A percentile compares a stretch with the other conserved stretches of the same genome.
These are phyloP conservation scores for Ambrosiella cleistominuta DNA, from an alignment of 2,329 filamentous ascomycete genomes.

Conservation along the genomic window DNA sequence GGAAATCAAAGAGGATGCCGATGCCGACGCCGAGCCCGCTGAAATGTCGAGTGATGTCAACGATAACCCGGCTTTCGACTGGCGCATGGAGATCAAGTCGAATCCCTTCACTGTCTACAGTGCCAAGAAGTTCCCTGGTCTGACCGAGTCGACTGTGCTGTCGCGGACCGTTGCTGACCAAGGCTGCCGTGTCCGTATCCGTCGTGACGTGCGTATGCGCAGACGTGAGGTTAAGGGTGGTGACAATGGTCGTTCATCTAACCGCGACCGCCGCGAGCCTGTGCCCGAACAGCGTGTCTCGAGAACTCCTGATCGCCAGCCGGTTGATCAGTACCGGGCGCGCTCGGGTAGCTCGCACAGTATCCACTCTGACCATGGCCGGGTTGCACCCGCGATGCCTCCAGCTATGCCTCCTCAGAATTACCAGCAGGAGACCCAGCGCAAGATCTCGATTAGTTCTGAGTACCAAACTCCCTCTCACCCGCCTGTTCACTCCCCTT, in stretches of 20 bases:
- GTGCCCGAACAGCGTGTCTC: constrained; percentile 21
- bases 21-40: constrained; percentile 43
- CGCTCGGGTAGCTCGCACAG: constrained; percentile 45
- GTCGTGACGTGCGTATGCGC: constrained; percentile 84
- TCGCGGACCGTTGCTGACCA: constrained; percentile 90
- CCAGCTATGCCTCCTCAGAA: background rate
- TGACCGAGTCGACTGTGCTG: constrained; percentile 73
- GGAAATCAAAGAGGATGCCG: constrained; percentile 70
- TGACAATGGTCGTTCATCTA: constrained; percentile 24
- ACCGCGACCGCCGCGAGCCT: constrained; percentile 45
- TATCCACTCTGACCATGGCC: constrained; percentile 18
- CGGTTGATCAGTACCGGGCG: constrained; percentile 23
- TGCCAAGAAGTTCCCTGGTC: constrained; percentile 94
- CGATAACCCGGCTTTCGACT: constrained; percentile 48
- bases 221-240: constrained; percentile 52
- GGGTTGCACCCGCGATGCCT: background rate
- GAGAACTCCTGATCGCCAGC: constrained; percentile 19
- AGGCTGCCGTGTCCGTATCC: constrained; percentile 87
- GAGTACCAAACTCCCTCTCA: background rate
- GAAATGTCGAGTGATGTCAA: constrained; percentile 22
- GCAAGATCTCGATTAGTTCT: background rate
- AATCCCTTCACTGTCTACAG: constrained; percentile 76
- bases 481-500: background rate
- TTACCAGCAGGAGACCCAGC: background rate
- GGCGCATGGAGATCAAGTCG: constrained; percentile 80